These are phyloP conservation scores for Fusarium scirpi DNA, from an alignment of 2,329 filamentous ascomycete species.

Conservation along the genomic window DNA sequence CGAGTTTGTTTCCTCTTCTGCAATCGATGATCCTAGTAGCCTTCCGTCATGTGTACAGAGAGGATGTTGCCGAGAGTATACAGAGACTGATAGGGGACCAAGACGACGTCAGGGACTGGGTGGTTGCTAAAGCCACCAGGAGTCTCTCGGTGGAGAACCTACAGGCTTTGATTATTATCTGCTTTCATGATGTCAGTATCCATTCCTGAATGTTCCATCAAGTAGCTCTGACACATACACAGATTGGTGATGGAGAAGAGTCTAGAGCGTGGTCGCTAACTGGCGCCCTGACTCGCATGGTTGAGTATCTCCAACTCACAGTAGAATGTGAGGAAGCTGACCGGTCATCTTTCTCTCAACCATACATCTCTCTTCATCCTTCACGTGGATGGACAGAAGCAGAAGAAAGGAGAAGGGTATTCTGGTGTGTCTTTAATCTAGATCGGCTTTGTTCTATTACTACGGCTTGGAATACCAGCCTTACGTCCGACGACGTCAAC, in stretches of 20 bases:
- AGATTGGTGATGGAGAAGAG: conserved; percentile 46
- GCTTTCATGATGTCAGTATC: conserved; percentile 29
- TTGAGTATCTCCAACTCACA: conserved; percentile 48
- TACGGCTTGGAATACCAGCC: conserved; percentile 50
- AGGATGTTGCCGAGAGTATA: neutral
- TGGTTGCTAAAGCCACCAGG: conserved; percentile 29
- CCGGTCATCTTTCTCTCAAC: neutral
- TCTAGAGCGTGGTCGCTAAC: conserved; percentile 46
- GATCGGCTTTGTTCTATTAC: conserved; percentile 28
- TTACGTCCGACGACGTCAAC: conserved; percentile 48
- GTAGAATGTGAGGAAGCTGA: conserved; percentile 37
- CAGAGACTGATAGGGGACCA: neutral
- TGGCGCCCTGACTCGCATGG: conserved; percentile 47
- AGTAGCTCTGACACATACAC: neutral
- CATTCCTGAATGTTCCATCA: accelerated
- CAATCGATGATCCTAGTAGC: conserved; percentile 29
- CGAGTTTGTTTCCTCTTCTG: conserved; percentile 3
- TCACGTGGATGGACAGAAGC: conserved; percentile 49
- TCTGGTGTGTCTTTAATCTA: conserved; percentile 50
- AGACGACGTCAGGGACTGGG: conserved; percentile 6
- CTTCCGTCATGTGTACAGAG: conserved; percentile 5
- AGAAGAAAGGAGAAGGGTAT: conserved; percentile 48
- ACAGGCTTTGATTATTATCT: conserved; percentile 34
- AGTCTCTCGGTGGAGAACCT: conserved; percentile 31
- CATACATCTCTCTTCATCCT: neutral